A percentile compares a stretch with the other conserved stretches of the same genome.
phyloP scores from a whole-genome alignment of 2,329 filamentous ascomycete species.

The Aspergillus caelatus region DNA sequence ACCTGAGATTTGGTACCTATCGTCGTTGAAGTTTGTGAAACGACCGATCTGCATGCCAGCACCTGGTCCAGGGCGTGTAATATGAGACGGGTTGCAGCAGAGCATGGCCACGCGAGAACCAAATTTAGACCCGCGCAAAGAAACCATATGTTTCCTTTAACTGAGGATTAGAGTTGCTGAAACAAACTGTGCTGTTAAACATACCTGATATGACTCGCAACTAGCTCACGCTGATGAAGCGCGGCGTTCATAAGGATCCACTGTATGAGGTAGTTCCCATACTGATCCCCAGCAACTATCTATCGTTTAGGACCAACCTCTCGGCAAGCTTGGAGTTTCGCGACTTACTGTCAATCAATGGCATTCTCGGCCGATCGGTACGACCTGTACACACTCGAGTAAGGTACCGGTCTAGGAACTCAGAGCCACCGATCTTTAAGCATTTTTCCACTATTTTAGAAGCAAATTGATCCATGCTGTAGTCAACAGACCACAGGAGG shows the following conservation, averaged over 20 bases:
- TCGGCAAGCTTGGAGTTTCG: neutral
- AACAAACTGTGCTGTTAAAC: neutral
- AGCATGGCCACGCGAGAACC: constrained; percentile 98
- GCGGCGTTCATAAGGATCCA: constrained; percentile 91
- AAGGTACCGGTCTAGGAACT: constrained; percentile 91
- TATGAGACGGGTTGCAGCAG: constrained; percentile 89
- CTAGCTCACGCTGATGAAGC: constrained; percentile 86
- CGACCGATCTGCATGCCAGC: constrained; percentile 67
- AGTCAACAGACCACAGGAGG: constrained; percentile 88
- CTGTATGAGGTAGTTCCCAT: constrained; percentile 97
- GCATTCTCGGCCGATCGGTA: constrained; percentile 88
- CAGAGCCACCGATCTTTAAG: constrained; percentile 88
- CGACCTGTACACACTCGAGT: constrained; percentile 92
- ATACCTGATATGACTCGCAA: constrained; percentile 83
- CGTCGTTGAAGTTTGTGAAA: constrained; percentile 56
- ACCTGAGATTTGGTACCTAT: constrained; percentile 41
- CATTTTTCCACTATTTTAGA: constrained; percentile 99
- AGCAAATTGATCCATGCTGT: constrained; percentile 98
- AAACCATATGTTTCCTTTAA: constrained; percentile 91
- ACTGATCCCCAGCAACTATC: constrained; percentile 88
- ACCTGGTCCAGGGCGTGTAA: constrained; percentile 85
- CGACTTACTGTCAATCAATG: constrained; percentile 81
- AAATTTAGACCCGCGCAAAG: constrained; percentile 95
- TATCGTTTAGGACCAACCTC: constrained; percentile 12
- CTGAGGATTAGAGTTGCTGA: neutral